Conservation (phyloP, 306 rosid genomes). For the Benincasa hispida region DNA sequence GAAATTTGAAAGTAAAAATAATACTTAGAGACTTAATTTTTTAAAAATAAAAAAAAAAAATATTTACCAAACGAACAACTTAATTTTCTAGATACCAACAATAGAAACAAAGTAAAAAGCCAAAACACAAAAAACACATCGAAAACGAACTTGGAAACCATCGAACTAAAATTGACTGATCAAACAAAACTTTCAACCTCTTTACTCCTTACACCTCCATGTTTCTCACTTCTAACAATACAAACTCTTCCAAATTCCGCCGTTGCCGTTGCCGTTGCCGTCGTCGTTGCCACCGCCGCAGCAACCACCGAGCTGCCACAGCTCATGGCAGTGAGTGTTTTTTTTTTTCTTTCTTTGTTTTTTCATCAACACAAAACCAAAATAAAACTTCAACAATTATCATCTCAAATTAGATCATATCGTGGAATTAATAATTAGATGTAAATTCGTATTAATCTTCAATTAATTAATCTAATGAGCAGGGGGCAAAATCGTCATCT, state of each 20-base stretch:
- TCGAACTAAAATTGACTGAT: not conserved
- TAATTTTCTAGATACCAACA: too few relatives aligned
- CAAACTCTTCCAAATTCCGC: not conserved
- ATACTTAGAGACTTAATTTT: too few relatives aligned
- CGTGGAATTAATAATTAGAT: not conserved
- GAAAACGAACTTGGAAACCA: not conserved
- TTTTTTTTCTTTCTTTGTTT: not conserved
- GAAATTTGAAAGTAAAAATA: too few relatives aligned
- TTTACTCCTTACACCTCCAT: not conserved
- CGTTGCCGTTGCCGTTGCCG: not conserved
- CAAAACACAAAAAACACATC: not conserved
- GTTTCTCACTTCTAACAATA: not conserved
- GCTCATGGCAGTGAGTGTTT: not conserved
- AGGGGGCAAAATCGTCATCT: not conserved
- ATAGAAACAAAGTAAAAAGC: not conserved
- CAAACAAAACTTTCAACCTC: not conserved
- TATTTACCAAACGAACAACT: too few relatives aligned
- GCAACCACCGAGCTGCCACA: not conserved
- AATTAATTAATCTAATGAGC: not conserved
- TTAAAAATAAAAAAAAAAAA: too few relatives aligned
- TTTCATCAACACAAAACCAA: not conserved
- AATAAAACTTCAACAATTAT: not conserved
- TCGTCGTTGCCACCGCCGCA: too few relatives aligned
- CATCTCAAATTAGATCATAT: not conserved
- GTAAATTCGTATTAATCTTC: not conserved